Base-by-base conservation (phyloP, 2,329 filamentous ascomycete genomes). In the Aschersonia sp. region DNA sequence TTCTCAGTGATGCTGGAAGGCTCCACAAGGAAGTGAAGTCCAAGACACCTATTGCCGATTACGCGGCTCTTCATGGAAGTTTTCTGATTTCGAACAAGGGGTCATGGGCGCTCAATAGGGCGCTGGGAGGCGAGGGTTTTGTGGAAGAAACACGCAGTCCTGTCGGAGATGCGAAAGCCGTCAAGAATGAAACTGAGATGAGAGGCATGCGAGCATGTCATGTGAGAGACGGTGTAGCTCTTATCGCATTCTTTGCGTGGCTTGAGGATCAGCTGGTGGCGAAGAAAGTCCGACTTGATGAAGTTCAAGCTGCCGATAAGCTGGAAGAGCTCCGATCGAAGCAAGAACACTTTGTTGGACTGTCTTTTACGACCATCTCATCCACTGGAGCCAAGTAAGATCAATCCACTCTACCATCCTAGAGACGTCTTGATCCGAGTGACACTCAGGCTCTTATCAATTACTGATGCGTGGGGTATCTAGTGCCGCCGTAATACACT, bases 211-310 rank as follows among this genome's bases (percentile, higher is more conserved):
- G 88, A 51, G 78, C 85, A 49, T 97, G 92, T 60, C 92, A 98
- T 61, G 79, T 97, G 55, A 81, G 92, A 53, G 92, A 98, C 58
- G 92, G 92, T 44, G 88, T 87, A 44, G 90, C 92, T 2, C 66
- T 97, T 51, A 89, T 80, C 48, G 81, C 95, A 61, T 98, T 88
- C 63, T 96, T 98, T 63, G 87, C 92, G 10, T 98, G 92, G 92
- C 75, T 98, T 4, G 92, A 98, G 63, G 78, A 96, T 57, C 83
- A 96, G 59, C 71, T 98, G 30, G 61, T 86, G 50, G 78, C 73
- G 54, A 82, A 90, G 62, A 83, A 84, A 52, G 75, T 75, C 1
- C 75, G 70, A 4, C 66, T 98, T 6, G 88, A 97, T 58, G 92
- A 98, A 62, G 87, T 96, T 2, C 75, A 86, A 54, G 92, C 79